Evolutionary conservation across 192 early-diverging fungal genomes (phyloP).

Genomic region (Entomortierella chlamydospora): DNA sequence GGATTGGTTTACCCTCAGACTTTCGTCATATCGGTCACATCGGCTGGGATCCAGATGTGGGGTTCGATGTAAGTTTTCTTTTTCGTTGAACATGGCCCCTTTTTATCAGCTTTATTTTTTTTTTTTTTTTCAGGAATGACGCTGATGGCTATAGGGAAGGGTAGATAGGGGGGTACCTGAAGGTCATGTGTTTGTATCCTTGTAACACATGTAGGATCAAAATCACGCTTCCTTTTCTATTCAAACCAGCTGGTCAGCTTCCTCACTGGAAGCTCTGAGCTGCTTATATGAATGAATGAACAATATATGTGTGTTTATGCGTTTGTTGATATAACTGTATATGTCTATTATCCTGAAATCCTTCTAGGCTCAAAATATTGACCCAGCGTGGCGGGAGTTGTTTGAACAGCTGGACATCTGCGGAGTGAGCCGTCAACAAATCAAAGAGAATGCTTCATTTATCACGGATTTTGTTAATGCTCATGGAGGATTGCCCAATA

Average conservation of each 20-base stretch:
- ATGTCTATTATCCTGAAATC: not conserved
- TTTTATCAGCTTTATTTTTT: not conserved
- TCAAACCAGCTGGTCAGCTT: no score
- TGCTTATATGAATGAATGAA: no score
- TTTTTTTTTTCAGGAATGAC: no score
- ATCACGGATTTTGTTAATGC: conserved; percentile 78
- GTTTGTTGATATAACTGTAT: no score
- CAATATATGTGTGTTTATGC: no score
- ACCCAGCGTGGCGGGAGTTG: conserved; percentile 75
- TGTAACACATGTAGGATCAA: no score
- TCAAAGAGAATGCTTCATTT: conserved; percentile 69
- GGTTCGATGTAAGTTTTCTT: conserved; percentile 60
- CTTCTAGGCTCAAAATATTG: conserved; percentile 71
- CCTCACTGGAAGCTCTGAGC: no score
- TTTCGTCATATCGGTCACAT: conserved; percentile 73
- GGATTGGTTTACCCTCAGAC: conserved; percentile 66
- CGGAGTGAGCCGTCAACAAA: conserved; percentile 68
- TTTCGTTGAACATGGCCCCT: no score
- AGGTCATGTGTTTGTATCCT: not conserved
- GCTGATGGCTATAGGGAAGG: no score
- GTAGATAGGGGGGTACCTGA: conserved; percentile 12
- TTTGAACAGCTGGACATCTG: conserved; percentile 74
- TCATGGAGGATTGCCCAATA: conserved; percentile 64
- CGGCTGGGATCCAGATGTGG: conserved; percentile 69
- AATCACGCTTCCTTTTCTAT: no score